Evolutionary conservation across 2,329 filamentous ascomycete species (phyloP).

Genomic region (Claviceps cyperi): DNA sequence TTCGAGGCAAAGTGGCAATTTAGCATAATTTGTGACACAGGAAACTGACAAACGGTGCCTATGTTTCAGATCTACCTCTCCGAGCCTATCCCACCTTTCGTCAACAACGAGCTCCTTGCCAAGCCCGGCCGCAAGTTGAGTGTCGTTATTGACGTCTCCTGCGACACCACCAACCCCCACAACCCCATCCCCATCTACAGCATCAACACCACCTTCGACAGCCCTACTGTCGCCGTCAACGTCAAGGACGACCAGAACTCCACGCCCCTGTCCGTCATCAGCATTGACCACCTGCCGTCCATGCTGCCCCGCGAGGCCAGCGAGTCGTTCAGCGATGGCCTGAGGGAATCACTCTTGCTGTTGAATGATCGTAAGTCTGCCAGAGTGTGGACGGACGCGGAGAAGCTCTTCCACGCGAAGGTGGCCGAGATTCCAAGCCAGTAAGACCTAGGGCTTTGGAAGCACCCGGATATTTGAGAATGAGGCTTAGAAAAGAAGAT

Average conservation of each 20-base stretch:
- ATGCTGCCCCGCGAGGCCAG: slow-evolving; percentile 76
- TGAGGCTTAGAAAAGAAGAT: not conserved
- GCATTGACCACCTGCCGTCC: slow-evolving; percentile 73
- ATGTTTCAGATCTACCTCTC: slow-evolving; percentile 7
- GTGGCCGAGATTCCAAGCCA: slow-evolving; percentile 3
- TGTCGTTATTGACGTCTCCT: slow-evolving; percentile 68
- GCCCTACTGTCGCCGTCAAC: slow-evolving; percentile 68
- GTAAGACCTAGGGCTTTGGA: not conserved
- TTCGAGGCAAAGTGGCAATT: not conserved
- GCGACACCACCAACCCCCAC: slow-evolving; percentile 41
- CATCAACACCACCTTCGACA: slow-evolving; percentile 72
- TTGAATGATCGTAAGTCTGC: slow-evolving; percentile 4
- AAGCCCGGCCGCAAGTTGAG: slow-evolving; percentile 53
- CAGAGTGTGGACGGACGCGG: slow-evolving; percentile 5
- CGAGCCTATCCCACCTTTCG: slow-evolving; percentile 47
- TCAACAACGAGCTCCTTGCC: slow-evolving; percentile 54
- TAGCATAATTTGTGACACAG: not conserved
- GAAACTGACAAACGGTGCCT: not conserved
- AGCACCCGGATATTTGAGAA: no score
- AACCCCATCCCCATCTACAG: slow-evolving; percentile 67
- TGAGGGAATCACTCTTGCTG: slow-evolving; percentile 2
- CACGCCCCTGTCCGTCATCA: slow-evolving; percentile 55
- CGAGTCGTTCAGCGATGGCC: slow-evolving; percentile 27
- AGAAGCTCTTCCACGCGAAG: slow-evolving; percentile 4
- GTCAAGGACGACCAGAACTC: slow-evolving; percentile 39